Percentiles rank a stretch among this genome's conserved stretches.
These are phyloP conservation scores for Pseudopyricularia javanii DNA, from an alignment of 2,329 filamentous ascomycete genomes.

Conservation along the genomic window DNA sequence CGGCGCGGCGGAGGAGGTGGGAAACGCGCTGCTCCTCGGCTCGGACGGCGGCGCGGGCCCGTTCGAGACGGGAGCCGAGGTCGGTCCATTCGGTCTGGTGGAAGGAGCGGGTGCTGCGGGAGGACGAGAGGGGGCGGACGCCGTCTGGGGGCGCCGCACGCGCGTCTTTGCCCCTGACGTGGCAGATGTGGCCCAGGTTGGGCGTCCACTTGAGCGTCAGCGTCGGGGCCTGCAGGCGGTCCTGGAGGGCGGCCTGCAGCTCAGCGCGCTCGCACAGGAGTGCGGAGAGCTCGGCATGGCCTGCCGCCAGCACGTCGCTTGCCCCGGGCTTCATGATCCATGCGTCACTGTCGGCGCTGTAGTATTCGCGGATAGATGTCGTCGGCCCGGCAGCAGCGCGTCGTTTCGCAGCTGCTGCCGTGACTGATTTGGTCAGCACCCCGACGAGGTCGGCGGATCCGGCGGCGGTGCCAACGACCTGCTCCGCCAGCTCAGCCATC, in stretches of 20 bases:
- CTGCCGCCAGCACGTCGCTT: conserved; percentile 47
- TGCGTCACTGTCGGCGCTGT: conserved; percentile 44
- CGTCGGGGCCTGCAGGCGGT: conserved; percentile 46
- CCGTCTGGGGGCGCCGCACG: conserved; percentile 18
- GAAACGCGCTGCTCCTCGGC: conserved; percentile 78
- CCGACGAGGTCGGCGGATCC: conserved; percentile 20
- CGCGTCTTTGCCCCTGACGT: conserved; percentile 73
- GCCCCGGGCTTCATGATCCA: conserved; percentile 60
- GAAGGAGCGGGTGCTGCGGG: conserved; percentile 75
- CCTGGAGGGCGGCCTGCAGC: conserved; percentile 50
- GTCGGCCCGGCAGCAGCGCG: background rate
- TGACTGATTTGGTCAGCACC: conserved; percentile 33
- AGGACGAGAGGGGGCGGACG: conserved; percentile 55
- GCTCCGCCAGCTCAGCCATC: conserved; percentile 61
- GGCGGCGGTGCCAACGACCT: conserved; percentile 42
- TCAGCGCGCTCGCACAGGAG: conserved; percentile 47
- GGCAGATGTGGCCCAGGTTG: conserved; percentile 77
- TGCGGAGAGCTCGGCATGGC: conserved; percentile 55
- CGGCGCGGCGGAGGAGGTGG: conserved; percentile 56
- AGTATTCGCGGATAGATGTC: conserved; percentile 39
- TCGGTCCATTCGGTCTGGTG: conserved; percentile 74
- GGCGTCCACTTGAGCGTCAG: conserved; percentile 79
- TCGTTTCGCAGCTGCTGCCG: background rate
- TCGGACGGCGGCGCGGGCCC: conserved; percentile 64
- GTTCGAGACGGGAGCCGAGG: conserved; percentile 70